phyloP scores from a whole-genome alignment of 2,329 filamentous ascomycete genomes.

The Cylindrodendrum hubeiense region DNA sequence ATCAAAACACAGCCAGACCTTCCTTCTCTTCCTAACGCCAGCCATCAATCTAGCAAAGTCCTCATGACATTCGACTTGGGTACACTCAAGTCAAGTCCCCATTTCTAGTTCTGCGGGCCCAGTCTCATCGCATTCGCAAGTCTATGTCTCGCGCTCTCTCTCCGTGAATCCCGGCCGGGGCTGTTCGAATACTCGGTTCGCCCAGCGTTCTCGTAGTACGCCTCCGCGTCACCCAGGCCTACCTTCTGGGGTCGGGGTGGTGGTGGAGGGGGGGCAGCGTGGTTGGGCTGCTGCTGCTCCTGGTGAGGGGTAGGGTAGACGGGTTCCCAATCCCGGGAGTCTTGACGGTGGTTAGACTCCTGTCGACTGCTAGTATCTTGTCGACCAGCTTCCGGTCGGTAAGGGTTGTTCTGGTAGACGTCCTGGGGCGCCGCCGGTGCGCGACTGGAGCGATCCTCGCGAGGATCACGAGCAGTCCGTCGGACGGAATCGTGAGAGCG shows the following conservation, averaged over 20 bases:
- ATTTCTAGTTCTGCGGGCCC: slow-evolving; percentile 64
- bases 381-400: slow-evolving; percentile 32
- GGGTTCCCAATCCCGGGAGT: slow-evolving; percentile 46
- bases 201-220: slow-evolving; percentile 46
- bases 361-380: slow-evolving; percentile 3
- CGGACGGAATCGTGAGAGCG: slow-evolving; percentile 38
- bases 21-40: slow-evolving; percentile 3
- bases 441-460: slow-evolving; percentile 38
- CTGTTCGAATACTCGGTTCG: slow-evolving; percentile 39
- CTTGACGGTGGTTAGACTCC: slow-evolving; percentile 10
- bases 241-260: slow-evolving; percentile 54
- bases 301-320: slow-evolving; percentile 41
- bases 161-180: slow-evolving; percentile 39
- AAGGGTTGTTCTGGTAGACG: slow-evolving; percentile 33
- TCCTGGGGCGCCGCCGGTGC: slow-evolving; percentile 38
- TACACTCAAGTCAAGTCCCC: slow-evolving; percentile 17
- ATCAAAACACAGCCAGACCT: background rate
- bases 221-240: slow-evolving; percentile 50
- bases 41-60: slow-evolving; percentile 12
- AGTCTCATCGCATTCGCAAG: slow-evolving; percentile 51
- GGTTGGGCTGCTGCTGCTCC: slow-evolving; percentile 34
- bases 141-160: slow-evolving; percentile 50
- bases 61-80: slow-evolving; percentile 16
- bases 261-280: slow-evolving; percentile 50
- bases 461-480: slow-evolving; percentile 38